Conservation (phyloP, 192 early-diverging fungal species). For the Chytriomyces sp. region DNA sequence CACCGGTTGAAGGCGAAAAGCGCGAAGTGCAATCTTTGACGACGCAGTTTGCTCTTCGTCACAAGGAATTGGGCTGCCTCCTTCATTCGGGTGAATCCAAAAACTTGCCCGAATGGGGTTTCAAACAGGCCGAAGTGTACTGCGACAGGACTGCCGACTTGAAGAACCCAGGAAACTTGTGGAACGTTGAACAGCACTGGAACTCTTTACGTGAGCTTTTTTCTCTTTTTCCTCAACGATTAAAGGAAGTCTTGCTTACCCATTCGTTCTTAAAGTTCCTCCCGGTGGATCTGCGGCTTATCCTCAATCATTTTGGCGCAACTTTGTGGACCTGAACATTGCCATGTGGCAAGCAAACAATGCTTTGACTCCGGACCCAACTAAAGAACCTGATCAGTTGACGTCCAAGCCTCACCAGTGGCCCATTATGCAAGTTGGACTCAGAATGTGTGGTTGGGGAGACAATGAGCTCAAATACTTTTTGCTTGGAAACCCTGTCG, state of each 20-base stretch:
- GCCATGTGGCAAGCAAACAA: slow-evolving; percentile 98
- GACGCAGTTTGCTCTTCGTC: slow-evolving; percentile 82
- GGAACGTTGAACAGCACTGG: slow-evolving; percentile 92
- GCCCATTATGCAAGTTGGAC: slow-evolving; percentile 86
- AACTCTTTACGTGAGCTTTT: slow-evolving; percentile 70
- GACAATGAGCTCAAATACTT: slow-evolving; percentile 86
- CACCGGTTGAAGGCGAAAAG: not conserved
- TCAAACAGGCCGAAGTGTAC: slow-evolving; percentile 88
- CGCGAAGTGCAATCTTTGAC: slow-evolving; percentile 71
- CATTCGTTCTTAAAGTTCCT: slow-evolving; percentile 58
- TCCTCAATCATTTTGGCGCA: slow-evolving; percentile 74
- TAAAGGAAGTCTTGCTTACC: not conserved
- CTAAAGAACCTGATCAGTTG: slow-evolving; percentile 81
- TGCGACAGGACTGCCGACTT: slow-evolving; percentile 78
- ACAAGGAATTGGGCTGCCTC: slow-evolving; percentile 72
- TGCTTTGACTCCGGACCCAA: slow-evolving; percentile 89
- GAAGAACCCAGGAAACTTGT: slow-evolving; percentile 63
- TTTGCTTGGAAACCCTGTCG: slow-evolving; percentile 87
- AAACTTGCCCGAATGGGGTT: slow-evolving; percentile 94
- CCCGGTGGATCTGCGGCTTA: slow-evolving; percentile 67
- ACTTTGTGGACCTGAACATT: slow-evolving; percentile 88
- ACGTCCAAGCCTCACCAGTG: slow-evolving; percentile 85
- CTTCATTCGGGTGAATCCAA: slow-evolving; percentile 71
- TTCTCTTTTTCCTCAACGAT: too few species aligned
- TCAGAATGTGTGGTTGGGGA: slow-evolving; percentile 94